phyloP scores from a whole-genome alignment of 805 yeast species.

The Groenewaldozyma salmanticensis region DNA sequence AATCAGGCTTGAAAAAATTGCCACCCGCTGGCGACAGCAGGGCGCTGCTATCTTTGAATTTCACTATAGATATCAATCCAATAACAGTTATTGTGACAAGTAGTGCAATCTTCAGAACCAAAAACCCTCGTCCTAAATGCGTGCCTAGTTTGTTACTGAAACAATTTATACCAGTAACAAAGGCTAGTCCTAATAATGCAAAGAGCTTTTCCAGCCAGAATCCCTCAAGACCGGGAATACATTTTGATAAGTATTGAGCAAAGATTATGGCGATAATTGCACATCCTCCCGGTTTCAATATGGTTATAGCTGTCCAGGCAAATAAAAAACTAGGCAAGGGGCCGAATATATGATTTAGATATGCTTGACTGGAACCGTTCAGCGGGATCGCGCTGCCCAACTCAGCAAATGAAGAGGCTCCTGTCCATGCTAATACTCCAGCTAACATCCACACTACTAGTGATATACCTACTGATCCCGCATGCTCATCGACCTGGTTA shows the following conservation, averaged over 20 bases:
- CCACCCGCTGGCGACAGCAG: slow-evolving; percentile 5
- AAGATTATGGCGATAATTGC: slow-evolving; percentile 33
- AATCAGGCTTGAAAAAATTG: slow-evolving; percentile 18
- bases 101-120: slow-evolving; percentile 27
- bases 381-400: slow-evolving; percentile 32
- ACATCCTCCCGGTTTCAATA: slow-evolving; percentile 32
- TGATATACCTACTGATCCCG: slow-evolving; percentile 31
- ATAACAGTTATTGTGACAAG: slow-evolving; percentile 23
- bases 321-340: slow-evolving; percentile 29
- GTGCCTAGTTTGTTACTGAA: slow-evolving; percentile 26
- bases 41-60: slow-evolving; percentile 17
- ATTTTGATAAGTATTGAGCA: slow-evolving; percentile 30
- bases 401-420: slow-evolving; percentile 35
- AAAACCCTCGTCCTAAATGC: slow-evolving; percentile 24
- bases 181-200: slow-evolving; percentile 24
- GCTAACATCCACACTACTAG: slow-evolving; percentile 30
- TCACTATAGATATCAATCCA: slow-evolving; percentile 20
- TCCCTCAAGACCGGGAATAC: slow-evolving; percentile 15
- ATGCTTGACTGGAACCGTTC: slow-evolving; percentile 34
- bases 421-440: slow-evolving; percentile 35
- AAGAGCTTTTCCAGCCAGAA: slow-evolving; percentile 24
- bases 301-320: slow-evolving; percentile 31
- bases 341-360: slow-evolving; percentile 29
- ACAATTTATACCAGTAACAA: slow-evolving; percentile 22
- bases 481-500: slow-evolving; percentile 27